Evolutionary conservation across 179 eudicot genomes (phyloP).

Genomic region (Patellifolia procumbens): DNA sequence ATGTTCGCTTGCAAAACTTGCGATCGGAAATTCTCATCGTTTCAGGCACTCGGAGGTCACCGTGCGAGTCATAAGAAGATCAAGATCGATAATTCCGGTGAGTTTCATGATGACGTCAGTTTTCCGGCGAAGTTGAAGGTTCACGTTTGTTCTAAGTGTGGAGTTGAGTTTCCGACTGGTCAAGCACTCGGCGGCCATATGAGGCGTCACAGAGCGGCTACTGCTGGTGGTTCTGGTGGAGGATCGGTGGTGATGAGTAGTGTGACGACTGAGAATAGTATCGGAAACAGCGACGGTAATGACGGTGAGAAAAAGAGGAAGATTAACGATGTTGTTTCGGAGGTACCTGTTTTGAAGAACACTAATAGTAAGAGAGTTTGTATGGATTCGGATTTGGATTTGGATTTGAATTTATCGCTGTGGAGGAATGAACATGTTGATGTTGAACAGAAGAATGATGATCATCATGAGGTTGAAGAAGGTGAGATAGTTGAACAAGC

Average conservation of each 20-base stretch:
- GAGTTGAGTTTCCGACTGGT: constrained; percentile 37
- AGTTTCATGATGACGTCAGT: not conserved
- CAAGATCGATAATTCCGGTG: not conserved
- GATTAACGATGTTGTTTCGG: constrained; percentile 17
- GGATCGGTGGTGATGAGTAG: constrained; percentile 8
- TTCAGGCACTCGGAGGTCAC: constrained; percentile 95
- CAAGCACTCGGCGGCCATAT: constrained; percentile 44
- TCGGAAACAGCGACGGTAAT: constrained; percentile 8
- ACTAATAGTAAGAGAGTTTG: constrained; percentile 28
- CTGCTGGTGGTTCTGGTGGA: not conserved
- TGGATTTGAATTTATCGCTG: constrained; percentile 12
- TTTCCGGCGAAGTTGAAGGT: constrained; percentile 22
- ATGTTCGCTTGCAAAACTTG: constrained; percentile 65
- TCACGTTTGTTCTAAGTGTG: constrained; percentile 35
- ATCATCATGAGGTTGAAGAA: constrained; percentile 20
- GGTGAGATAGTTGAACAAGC: constrained; percentile 31
- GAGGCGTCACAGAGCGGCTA: constrained; percentile 31
- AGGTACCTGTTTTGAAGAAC: constrained; percentile 18
- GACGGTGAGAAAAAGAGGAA: constrained; percentile 24
- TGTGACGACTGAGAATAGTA: constrained; percentile 25
- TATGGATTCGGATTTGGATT: constrained; percentile 22
- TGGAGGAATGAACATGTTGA: constrained; percentile 15
- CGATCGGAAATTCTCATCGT: constrained; percentile 53
- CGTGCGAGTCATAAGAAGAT: constrained; percentile 82
- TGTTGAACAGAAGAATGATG: not conserved